A percentile compares a stretch with the other conserved stretches of the same genome.
Conservation (phyloP, 179 eudicot species). For the Beta corolliflora region DNA sequence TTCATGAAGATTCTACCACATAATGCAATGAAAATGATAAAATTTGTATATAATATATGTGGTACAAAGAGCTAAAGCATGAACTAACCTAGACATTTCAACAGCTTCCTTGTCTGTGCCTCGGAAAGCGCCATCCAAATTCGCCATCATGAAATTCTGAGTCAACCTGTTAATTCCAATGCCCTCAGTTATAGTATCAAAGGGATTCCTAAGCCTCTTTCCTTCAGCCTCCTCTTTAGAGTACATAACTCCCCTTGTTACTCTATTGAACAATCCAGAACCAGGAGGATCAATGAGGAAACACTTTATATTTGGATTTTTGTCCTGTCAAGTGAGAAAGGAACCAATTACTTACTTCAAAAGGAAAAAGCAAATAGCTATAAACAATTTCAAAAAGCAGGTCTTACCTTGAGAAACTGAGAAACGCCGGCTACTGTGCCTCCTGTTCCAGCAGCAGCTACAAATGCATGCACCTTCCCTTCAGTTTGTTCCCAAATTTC, state of each 20-base stretch:
- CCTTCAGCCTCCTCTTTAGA: slow-evolving; percentile 98
- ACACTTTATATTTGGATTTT: slow-evolving; percentile 66
- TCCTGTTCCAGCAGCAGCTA: slow-evolving; percentile 97
- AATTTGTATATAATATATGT: too few species aligned
- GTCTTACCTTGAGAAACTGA: slow-evolving; percentile 68
- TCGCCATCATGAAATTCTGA: slow-evolving; percentile 75
- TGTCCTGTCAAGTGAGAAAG: slow-evolving; percentile 52
- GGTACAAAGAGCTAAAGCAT: slow-evolving; percentile 2
- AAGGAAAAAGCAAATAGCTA: background rate
- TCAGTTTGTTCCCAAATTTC: slow-evolving; percentile 93
- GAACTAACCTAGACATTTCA: slow-evolving; percentile 91
- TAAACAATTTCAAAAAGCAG: background rate
- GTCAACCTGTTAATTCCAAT: slow-evolving; percentile 91
- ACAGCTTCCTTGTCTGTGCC: slow-evolving; percentile 94
- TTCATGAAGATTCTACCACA: background rate
- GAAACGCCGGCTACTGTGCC: slow-evolving; percentile 93
- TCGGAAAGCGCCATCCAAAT: slow-evolving; percentile 89
- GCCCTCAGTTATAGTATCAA: slow-evolving; percentile 94
- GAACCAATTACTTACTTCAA: background rate
- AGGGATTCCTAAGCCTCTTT: slow-evolving; percentile 81
- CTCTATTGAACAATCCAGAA: slow-evolving; percentile 90
- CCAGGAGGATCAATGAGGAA: slow-evolving; percentile 93
- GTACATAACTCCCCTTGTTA: slow-evolving; percentile 96
- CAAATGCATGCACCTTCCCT: slow-evolving; percentile 77
- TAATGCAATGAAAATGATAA: too few species aligned